phyloP scores from a whole-genome alignment of 2,329 filamentous ascomycete genomes.

The Colletotrichum sp. region DNA sequence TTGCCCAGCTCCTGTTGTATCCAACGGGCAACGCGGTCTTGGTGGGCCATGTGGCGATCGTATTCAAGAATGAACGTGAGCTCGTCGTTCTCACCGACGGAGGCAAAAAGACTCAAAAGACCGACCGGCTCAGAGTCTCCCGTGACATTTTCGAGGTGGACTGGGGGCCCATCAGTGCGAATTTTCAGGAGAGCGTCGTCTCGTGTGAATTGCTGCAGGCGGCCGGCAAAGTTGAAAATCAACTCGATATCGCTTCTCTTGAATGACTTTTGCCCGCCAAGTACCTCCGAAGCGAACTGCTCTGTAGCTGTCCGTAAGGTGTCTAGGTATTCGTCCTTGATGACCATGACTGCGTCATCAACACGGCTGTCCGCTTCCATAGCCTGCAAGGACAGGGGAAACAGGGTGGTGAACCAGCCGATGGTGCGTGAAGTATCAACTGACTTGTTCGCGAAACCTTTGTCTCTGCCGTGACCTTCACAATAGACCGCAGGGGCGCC shows the following conservation, averaged over 20 bases:
- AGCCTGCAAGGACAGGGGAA: accelerated
- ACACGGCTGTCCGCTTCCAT: background rate
- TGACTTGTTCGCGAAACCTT: background rate
- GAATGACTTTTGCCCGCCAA: background rate
- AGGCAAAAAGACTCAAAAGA: background rate
- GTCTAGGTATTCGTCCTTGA: background rate
- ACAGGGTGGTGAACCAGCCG: background rate
- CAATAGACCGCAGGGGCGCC: background rate
- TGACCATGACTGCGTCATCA: background rate
- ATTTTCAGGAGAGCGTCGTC: background rate
- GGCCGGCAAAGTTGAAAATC: background rate
- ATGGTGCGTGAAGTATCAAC: background rate
- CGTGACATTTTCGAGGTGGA: background rate
- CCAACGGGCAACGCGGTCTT: background rate
- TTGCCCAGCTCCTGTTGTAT: background rate
- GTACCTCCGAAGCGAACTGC: background rate
- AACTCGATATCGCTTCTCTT: background rate
- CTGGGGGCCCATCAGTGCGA: background rate
- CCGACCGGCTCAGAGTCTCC: background rate
- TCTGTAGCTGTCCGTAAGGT: background rate
- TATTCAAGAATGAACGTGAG: background rate
- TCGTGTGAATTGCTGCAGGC: background rate
- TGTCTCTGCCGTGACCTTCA: background rate
- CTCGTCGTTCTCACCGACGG: background rate
- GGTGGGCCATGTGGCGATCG: background rate